A percentile compares a stretch with the other conserved stretches of the same genome.
These are phyloP conservation scores for Rhizopus sp. DNA, from an alignment of 371 early-diverging fungal species.

Conservation along the genomic window DNA sequence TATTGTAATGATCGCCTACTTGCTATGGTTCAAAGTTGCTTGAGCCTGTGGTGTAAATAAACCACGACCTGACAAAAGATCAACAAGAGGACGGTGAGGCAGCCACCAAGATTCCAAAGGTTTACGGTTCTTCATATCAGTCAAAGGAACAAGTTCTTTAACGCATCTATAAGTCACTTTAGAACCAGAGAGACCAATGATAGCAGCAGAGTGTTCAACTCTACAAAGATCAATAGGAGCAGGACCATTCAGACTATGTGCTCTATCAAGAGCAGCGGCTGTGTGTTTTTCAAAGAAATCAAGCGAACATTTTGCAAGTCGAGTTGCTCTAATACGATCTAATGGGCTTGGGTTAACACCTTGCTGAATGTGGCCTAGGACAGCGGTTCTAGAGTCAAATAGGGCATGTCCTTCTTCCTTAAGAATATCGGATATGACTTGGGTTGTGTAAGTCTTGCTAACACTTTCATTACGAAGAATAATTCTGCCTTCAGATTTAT, in stretches of 20 bases:
- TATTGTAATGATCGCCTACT: background rate
- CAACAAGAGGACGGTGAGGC: slow-evolving; percentile 49
- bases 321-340: slow-evolving; percentile 93
- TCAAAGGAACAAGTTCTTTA: slow-evolving; percentile 64
- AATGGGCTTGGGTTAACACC: slow-evolving; percentile 96
- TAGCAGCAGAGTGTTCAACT: slow-evolving; percentile 65
- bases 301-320: slow-evolving; percentile 78
- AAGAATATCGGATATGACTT: slow-evolving; percentile 90
- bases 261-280: slow-evolving; percentile 25
- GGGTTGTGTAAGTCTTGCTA: slow-evolving; percentile 87
- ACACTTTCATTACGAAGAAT: slow-evolving; percentile 78
- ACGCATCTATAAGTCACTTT: slow-evolving; percentile 75
- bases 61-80: slow-evolving; percentile 44
- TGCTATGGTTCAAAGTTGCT: slow-evolving; percentile 15
- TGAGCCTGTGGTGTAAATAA: slow-evolving; percentile 42
- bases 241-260: slow-evolving; percentile 17
- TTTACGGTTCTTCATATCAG: slow-evolving; percentile 80
- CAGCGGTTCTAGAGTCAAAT: slow-evolving; percentile 92
- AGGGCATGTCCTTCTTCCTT: slow-evolving; percentile 88
- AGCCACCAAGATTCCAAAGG: slow-evolving; percentile 83
- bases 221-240: slow-evolving; percentile 65
- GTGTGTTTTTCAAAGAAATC: slow-evolving; percentile 61
- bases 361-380: slow-evolving; percentile 97
- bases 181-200: slow-evolving; percentile 86
- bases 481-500: slow-evolving; percentile 50